Percentiles rank a stretch among this genome's conserved stretches.
phyloP scores from a whole-genome alignment of 2,329 filamentous ascomycete genomes.

The Graphilbum fragrans region DNA sequence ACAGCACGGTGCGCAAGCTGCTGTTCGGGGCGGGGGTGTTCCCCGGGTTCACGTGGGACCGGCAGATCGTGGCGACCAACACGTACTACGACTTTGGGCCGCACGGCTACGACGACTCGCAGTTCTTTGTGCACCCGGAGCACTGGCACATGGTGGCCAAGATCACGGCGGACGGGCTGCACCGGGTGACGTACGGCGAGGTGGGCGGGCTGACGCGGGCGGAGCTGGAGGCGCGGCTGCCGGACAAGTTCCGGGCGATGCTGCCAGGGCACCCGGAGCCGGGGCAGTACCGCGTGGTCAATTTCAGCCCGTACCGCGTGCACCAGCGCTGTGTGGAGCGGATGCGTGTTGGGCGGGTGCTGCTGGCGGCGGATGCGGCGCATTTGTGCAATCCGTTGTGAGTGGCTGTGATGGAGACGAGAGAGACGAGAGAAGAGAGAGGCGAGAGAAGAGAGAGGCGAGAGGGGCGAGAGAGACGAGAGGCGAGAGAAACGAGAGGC shows the following conservation, averaged over 20 bases:
- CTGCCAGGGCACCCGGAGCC: slow-evolving; percentile 48
- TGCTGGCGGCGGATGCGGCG: no score
- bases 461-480: no score
- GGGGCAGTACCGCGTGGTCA: slow-evolving; percentile 42
- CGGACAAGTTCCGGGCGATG: slow-evolving; percentile 42
- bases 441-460: no score
- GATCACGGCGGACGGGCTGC: slow-evolving; percentile 46
- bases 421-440: no score
- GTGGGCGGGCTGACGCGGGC: slow-evolving; percentile 36
- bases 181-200: slow-evolving; percentile 53
- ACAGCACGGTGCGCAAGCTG: slow-evolving; percentile 31
- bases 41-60: slow-evolving; percentile 47
- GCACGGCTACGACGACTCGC: slow-evolving; percentile 40
- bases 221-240: slow-evolving; percentile 39
- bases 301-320: no score
- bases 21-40: slow-evolving; percentile 44
- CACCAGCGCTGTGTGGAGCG: no score
- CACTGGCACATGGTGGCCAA: slow-evolving; percentile 47
- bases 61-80: slow-evolving; percentile 52
- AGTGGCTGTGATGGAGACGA: no score
- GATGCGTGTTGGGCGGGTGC: no score
- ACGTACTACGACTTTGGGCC: slow-evolving; percentile 48
- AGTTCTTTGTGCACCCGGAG: slow-evolving; percentile 49
- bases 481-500: no score
- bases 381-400: no score